These are phyloP conservation scores for Cinchona pubescens DNA, from an alignment of 257 asterid genomes.

Conservation along the genomic window DNA sequence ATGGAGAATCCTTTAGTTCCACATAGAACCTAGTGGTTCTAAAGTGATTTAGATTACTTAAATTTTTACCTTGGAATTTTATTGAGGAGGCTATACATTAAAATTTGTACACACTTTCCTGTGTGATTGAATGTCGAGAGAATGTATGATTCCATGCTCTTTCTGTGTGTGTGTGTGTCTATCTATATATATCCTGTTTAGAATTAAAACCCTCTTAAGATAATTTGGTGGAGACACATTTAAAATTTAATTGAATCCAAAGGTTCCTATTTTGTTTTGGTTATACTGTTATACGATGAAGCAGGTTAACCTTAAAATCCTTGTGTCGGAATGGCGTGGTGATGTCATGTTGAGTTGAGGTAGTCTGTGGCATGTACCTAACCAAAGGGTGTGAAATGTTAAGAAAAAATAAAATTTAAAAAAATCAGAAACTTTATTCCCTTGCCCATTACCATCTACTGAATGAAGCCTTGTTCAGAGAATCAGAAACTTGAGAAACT, in stretches of 20 bases:
- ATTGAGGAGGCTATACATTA: not conserved
- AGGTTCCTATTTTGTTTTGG: not conserved
- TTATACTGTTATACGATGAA: not conserved
- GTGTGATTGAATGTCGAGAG: not conserved
- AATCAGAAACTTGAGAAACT: not conserved
- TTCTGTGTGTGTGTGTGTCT: too few relatives aligned
- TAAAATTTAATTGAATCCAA: not conserved
- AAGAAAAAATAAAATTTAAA: too few relatives aligned
- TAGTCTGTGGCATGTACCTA: not conserved
- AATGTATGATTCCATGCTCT: not conserved
- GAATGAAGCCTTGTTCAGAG: not conserved
- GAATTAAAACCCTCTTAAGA: too few relatives aligned
- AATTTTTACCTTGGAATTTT: not conserved
- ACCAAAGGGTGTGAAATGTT: not conserved
- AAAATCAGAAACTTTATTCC: not conserved
- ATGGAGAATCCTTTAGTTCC: conserved; percentile 32
- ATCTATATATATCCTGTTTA: too few relatives aligned
- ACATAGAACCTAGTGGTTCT: conserved; percentile 17
- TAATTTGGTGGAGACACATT: not conserved
- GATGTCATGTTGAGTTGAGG: not conserved
- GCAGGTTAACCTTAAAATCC: not conserved
- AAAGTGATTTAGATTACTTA: conserved; percentile 28
- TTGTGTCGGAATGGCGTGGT: not conserved
- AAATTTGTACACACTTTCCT: not conserved
- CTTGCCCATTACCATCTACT: not conserved